Base-by-base conservation (phyloP, 2,329 filamentous ascomycete species). In the Zymoseptoria crescenta region DNA sequence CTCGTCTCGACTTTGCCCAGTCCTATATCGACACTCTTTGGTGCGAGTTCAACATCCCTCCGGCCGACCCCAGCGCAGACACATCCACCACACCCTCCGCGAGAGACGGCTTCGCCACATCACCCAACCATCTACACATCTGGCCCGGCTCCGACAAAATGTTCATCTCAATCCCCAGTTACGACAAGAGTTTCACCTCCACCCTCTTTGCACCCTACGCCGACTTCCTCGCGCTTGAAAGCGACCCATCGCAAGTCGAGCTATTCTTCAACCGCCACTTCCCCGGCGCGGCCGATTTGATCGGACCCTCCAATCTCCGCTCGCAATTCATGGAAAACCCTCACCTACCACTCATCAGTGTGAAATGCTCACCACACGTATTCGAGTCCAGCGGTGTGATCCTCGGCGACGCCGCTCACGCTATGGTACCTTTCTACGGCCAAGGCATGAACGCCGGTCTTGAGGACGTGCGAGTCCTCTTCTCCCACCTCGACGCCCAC, bases 351-450 rank as follows among this genome's bases (percentile, higher is more conserved):
- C 80, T 99, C 6, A 94, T 99, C 72, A 94, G 84, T 72, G 88
- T 99, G 71, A 97, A 96, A 75, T 96, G 92, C 77, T 83, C 83
- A 19, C 94, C 94, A 0, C 89, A 97, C 74, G 91, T 96, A 76
- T 91, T 84, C 76, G 80, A 77, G 54, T 84, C 85, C 24, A 88
- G 86, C 0, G 91, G 83, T 30, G 91, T 96, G 60, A 90, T 99
- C 54, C 73, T 99, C 41, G 94, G 94, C 59, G 94, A 99, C 72
- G 91, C 94, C 7, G 92, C 94, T 0, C 94, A 99, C 73, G 94
- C 95, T 59, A 96, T 99, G 87, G 91, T 99, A 0, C 94, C 94
- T 0, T 99, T 99, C 75, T 99, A 97, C 73, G 94, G 94, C 0
- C 94, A 99, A 74, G 94, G 94, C 45, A 95, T 99, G 86, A 99